Evolutionary conservation across 805 yeast genomes (phyloP).

Genomic region (Candida patagonica): DNA sequence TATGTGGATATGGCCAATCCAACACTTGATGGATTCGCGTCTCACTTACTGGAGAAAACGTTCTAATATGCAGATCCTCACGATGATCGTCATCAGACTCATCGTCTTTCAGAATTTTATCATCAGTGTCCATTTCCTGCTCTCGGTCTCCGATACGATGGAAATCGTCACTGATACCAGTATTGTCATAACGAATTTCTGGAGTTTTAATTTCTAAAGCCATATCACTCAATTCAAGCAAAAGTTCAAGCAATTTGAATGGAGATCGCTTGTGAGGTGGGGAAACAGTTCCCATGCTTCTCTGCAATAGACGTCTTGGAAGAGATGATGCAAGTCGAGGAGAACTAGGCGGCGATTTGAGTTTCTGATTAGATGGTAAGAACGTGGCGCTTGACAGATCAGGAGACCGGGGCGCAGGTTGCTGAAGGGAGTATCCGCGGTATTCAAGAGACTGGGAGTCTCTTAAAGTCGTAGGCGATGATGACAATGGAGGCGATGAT

Average conservation of each 20-base stretch:
- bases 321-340: slow-evolving; percentile 4
- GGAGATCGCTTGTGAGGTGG: slow-evolving; percentile 31
- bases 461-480: neutral
- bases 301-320: neutral
- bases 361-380: too few species aligned
- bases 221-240: slow-evolving; percentile 61
- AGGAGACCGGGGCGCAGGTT: neutral
- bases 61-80: slow-evolving; percentile 26
- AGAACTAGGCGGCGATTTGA: slow-evolving; percentile 10
- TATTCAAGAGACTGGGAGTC: neutral
- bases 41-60: slow-evolving; percentile 26
- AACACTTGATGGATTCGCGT: slow-evolving; percentile 25
- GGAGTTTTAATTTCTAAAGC: slow-evolving; percentile 68
- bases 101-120: neutral
- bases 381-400: neutral
- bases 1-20: slow-evolving; percentile 38
- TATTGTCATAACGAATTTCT: slow-evolving; percentile 33
- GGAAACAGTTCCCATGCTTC: slow-evolving; percentile 2
- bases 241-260: slow-evolving; percentile 35
- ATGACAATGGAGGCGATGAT: neutral
- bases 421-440: neutral
- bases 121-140: too few species aligned
- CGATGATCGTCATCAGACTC: neutral
- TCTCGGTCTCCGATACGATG: neutral
- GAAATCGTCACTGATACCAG: too few species aligned